Base-by-base conservation (phyloP, 441 rosid species). In the Corymbia calophylla region DNA sequence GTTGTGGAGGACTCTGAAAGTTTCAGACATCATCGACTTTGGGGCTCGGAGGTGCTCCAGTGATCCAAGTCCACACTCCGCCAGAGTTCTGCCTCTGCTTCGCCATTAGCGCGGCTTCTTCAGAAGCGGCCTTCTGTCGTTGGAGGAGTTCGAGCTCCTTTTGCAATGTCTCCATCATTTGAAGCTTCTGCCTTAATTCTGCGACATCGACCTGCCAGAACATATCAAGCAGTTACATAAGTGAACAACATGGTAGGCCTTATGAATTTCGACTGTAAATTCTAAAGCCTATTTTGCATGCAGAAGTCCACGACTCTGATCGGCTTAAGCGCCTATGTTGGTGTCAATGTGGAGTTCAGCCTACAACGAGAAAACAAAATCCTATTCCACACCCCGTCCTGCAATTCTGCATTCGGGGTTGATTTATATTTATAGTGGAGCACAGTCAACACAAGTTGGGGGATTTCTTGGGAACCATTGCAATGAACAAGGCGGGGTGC, bases 51-150 rank as follows among this genome's bases (percentile, higher is more conserved):
- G 99, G 96, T 88, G 94, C 77, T 89, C 99, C 99, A 0, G 99
- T 97, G 56, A 98, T 96, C 99, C 99, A 98, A 87, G 99, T 97
- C 99, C 99, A 98, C 89, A 97, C 94, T 9, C 99, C 97, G 68
- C 98, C 95, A 0, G 99, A 97, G 89, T 96, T 91, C 91, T 96
- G 97, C 92, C 94, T 93, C 90, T 95, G 96, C 91, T 93, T 96
- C 39, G 97, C 96, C 82, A 89, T 91, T 25, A 94, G 88, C 68
- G 96, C 97, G 32, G 99, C 99, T 93, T 98, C 93, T 93, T 97
- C 99, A 8, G 99, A 97, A 35, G 98, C 98, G n/a, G 99, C 99
- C 90, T 96, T 97, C 91, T 98, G 99, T 80, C 99, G 97, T 89
- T 93, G 97, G 58, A 98, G 96, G 86, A 98, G 98, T 89, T 96